Conservation (phyloP, 345 rosid genomes). For the Linum trigynum region DNA sequence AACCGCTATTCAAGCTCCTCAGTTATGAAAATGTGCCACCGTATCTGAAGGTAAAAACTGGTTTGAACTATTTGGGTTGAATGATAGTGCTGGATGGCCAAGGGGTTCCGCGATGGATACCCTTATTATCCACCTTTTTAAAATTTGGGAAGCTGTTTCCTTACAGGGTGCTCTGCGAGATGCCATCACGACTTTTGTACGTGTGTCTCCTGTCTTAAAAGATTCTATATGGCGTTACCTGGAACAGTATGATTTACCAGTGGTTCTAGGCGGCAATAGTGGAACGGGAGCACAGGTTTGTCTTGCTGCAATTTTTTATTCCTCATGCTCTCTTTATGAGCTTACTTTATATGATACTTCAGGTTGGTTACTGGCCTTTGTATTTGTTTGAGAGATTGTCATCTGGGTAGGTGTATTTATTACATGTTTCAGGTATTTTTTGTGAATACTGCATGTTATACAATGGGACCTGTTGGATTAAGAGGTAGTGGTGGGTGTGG, state of each 20-base stretch:
- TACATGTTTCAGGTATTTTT: not conserved
- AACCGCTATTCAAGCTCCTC: conserved; percentile 93
- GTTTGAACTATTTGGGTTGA: conserved; percentile 11
- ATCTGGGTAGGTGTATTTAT: not conserved
- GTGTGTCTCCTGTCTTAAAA: conserved; percentile 62
- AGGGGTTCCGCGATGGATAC: not conserved
- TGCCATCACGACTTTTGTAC: conserved; percentile 62
- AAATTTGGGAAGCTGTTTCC: conserved; percentile 14
- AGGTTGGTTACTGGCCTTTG: not conserved
- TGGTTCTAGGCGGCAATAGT: conserved; percentile 56
- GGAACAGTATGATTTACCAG: conserved; percentile 92
- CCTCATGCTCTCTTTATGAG: conserved; percentile 10
- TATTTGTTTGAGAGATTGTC: not conserved
- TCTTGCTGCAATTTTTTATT: not conserved
- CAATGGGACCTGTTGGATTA: not conserved
- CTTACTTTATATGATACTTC: not conserved
- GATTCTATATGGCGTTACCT: conserved; percentile 79
- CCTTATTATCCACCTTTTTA: not conserved
- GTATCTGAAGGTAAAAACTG: conserved; percentile 60
- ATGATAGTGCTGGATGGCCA: not conserved
- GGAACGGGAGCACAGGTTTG: conserved; percentile 56
- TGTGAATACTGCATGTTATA: not conserved
- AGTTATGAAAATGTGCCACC: conserved; percentile 91
- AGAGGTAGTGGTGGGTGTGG: not conserved
- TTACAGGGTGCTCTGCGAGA: conserved; percentile 85